These are phyloP conservation scores for Elongisporangium anandrum DNA, from an alignment of 352 stramenopile species.

Conservation along the genomic window DNA sequence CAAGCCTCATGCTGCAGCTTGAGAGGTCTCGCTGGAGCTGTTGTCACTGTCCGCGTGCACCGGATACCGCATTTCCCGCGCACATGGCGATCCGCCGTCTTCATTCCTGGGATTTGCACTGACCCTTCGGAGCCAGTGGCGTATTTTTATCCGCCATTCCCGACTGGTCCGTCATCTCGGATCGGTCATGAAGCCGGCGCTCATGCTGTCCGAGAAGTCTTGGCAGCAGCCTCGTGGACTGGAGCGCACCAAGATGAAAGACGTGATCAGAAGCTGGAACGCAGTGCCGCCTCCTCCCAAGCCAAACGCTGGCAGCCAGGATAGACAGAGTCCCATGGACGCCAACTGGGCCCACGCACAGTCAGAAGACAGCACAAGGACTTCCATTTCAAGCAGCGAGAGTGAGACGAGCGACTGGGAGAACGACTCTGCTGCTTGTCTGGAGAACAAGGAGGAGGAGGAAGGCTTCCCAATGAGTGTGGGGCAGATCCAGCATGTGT, in stretches of 20 bases:
- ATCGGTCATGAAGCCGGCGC: not conserved
- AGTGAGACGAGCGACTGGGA: slow-evolving; percentile 8
- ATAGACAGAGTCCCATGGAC: not conserved
- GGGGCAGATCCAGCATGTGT: slow-evolving; percentile 37
- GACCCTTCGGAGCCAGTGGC: not conserved
- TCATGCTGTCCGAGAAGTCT: not conserved
- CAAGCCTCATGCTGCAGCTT: not conserved
- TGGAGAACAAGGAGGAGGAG: slow-evolving; percentile 1
- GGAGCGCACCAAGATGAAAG: slow-evolving; percentile 31
- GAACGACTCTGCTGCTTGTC: not conserved
- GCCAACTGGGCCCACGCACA: not conserved
- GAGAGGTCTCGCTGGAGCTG: not conserved
- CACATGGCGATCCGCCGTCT: not conserved
- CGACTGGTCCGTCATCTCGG: not conserved
- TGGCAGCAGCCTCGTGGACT: slow-evolving; percentile 16
- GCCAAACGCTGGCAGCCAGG: too few relatives aligned
- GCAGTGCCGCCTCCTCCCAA: not conserved
- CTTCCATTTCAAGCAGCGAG: not conserved
- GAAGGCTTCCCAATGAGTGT: slow-evolving; percentile 24
- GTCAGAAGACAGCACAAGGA: not conserved
- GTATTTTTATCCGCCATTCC: not conserved
- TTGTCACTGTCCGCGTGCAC: not conserved
- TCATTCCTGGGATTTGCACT: not conserved
- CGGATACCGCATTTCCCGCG: not conserved
- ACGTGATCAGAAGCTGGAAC: slow-evolving; percentile 27